Evolutionary conservation across 768 basidiomycete species (phyloP).

Genomic region (Baorangia bicolor): DNA sequence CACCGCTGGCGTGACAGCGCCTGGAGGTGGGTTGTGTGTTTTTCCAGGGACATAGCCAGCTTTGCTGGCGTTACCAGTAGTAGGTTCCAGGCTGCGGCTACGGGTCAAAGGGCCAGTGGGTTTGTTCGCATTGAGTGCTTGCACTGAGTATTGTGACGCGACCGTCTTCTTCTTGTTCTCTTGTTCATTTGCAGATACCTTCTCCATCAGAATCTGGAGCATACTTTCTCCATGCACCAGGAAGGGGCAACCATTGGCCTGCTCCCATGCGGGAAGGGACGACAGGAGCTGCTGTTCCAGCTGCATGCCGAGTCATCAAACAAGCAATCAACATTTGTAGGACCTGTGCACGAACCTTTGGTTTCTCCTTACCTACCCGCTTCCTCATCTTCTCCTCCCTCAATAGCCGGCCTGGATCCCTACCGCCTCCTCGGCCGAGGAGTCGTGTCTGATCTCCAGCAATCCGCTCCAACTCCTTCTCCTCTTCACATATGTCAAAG

Average conservation of each 20-base stretch:
- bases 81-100: conserved; percentile 31
- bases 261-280: conserved; percentile 85
- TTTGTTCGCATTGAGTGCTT: conserved; percentile 26
- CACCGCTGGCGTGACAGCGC: conserved; percentile 61
- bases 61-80: conserved; percentile 10
- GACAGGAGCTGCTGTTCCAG: conserved; percentile 84
- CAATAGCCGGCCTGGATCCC: conserved; percentile 82
- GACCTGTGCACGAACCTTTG: conserved; percentile 54
- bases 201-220: conserved; percentile 73
- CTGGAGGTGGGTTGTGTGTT: conserved; percentile 23
- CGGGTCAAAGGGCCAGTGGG: conserved; percentile 18
- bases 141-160: conserved; percentile 33
- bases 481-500: conserved; percentile 86
- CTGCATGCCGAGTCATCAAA: conserved; percentile 49
- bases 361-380: conserved; percentile 88
- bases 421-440: conserved; percentile 67
- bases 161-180: conserved; percentile 68
- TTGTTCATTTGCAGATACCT: conserved; percentile 68
- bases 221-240: conserved; percentile 83
- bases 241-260: conserved; percentile 69
- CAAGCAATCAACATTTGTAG: not conserved
- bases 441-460: conserved; percentile 81
- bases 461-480: conserved; percentile 80
- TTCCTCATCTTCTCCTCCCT: conserved; percentile 98
- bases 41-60: conserved; percentile 33